phyloP scores from a whole-genome alignment of 1,284 basidiomycete species.

The Ganoderma sinense region DNA sequence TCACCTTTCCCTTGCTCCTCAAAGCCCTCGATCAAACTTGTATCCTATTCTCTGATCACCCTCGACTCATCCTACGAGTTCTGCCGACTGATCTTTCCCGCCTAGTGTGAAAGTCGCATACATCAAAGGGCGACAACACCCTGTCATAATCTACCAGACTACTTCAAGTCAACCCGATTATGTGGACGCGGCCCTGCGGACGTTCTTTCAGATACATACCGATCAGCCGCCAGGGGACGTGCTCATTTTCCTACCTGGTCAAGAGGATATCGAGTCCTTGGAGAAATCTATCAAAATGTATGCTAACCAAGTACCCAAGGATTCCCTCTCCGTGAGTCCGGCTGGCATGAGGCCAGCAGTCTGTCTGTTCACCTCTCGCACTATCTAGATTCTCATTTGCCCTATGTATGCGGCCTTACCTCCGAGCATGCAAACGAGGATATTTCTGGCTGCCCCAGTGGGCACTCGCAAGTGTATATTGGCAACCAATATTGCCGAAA shows the following conservation, averaged over 20 bases:
- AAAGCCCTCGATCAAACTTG: neutral
- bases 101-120: slow-evolving; percentile 87
- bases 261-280: slow-evolving; percentile 96
- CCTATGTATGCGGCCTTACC: slow-evolving; percentile 90
- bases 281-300: slow-evolving; percentile 76
- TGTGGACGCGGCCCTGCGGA: slow-evolving; percentile 87
- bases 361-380: neutral
- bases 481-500: slow-evolving; percentile 98
- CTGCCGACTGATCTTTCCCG: slow-evolving; percentile 8
- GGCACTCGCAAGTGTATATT: slow-evolving; percentile 90
- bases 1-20: neutral
- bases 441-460: slow-evolving; percentile 76
- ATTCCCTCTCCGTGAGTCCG: slow-evolving; percentile 56
- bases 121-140: slow-evolving; percentile 92
- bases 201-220: slow-evolving; percentile 91
- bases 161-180: slow-evolving; percentile 83
- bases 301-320: slow-evolving; percentile 68
- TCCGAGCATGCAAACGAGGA: slow-evolving; percentile 79
- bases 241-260: slow-evolving; percentile 94
- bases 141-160: slow-evolving; percentile 86
- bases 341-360: neutral
- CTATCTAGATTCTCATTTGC: slow-evolving; percentile 68
- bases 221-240: slow-evolving; percentile 87
- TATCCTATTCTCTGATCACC: neutral
- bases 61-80: neutral